Conservation (phyloP, 2,329 filamentous ascomycete species). For the Monosporascus sp. region DNA sequence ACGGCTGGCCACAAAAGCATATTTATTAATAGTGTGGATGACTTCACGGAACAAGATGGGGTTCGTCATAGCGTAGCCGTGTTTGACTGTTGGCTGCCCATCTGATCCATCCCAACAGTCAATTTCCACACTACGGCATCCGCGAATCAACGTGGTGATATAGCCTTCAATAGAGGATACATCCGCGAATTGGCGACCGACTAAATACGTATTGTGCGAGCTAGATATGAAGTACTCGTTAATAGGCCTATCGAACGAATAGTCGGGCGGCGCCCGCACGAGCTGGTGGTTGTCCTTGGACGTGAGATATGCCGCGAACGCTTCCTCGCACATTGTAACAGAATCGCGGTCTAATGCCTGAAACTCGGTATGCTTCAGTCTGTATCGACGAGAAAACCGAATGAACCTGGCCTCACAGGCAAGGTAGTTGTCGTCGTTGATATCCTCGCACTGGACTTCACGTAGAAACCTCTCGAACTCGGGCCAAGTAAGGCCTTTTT, state of each 20-base stretch:
- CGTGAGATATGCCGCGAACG: conserved; percentile 71
- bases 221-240: conserved; percentile 98
- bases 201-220: conserved; percentile 96
- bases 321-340: conserved; percentile 67
- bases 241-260: conserved; percentile 72
- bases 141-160: conserved; percentile 78
- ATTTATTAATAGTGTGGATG: conserved; percentile 88
- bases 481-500: conserved; percentile 60
- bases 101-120: conserved; percentile 96
- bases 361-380: conserved; percentile 37
- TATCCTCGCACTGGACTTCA: conserved; percentile 68
- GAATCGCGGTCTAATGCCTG: conserved; percentile 41
- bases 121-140: conserved; percentile 93
- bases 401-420: conserved; percentile 70
- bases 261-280: conserved; percentile 52
- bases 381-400: conserved; percentile 59
- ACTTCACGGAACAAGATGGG: conserved; percentile 87
- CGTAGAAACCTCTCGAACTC: conserved; percentile 75
- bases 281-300: conserved; percentile 70
- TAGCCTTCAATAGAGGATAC: conserved; percentile 93
- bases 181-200: conserved; percentile 84
- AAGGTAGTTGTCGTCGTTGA: conserved; percentile 53
- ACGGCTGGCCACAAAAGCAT: conserved; percentile 81
- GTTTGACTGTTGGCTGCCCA: conserved; percentile 82
- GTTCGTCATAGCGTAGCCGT: conserved; percentile 84